Evolutionary conservation across 2,329 filamentous ascomycete genomes (phyloP).

Genomic region (Exophiala bonariae): DNA sequence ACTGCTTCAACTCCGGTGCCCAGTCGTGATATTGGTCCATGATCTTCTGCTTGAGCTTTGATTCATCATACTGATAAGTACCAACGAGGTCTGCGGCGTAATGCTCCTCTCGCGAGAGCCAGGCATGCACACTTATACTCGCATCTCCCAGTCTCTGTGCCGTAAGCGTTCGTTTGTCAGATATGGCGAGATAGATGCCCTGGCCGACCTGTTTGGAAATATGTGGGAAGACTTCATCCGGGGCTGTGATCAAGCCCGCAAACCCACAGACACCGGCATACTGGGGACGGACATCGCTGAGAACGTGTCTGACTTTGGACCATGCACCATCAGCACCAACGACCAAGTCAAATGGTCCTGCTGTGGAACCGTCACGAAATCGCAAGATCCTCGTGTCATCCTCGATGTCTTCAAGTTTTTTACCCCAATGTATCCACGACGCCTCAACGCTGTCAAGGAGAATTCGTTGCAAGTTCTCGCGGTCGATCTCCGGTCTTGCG

Average conservation of each 20-base stretch:
- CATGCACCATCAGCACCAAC: constrained; percentile 48
- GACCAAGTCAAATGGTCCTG: constrained; percentile 41
- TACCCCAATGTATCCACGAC: constrained; percentile 33
- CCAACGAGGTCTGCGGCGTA: constrained; percentile 19
- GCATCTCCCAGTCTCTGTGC: constrained; percentile 25
- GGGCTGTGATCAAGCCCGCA: constrained; percentile 26
- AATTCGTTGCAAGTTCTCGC: constrained; percentile 34
- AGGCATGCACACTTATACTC: constrained; percentile 31
- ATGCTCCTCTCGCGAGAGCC: constrained; percentile 27
- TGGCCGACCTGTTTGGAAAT: constrained; percentile 28
- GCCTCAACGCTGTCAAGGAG: constrained; percentile 33
- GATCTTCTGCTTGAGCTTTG: constrained; percentile 21
- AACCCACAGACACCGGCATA: constrained; percentile 39
- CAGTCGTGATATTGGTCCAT: constrained; percentile 27
- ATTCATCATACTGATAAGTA: constrained; percentile 11
- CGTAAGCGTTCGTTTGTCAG: constrained; percentile 21
- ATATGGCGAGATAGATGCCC: constrained; percentile 27
- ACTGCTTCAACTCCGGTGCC: constrained; percentile 24
- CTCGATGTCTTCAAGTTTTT: constrained; percentile 18
- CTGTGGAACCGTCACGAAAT: constrained; percentile 26
- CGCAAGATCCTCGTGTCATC: constrained; percentile 31
- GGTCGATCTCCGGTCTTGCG: constrained; percentile 39
- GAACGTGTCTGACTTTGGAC: constrained; percentile 37
- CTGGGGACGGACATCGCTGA: constrained; percentile 35
- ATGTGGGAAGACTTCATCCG: constrained; percentile 30